These are phyloP conservation scores for Mortierella polycephala DNA, from an alignment of 371 early-diverging fungal genomes.

Conservation along the genomic window DNA sequence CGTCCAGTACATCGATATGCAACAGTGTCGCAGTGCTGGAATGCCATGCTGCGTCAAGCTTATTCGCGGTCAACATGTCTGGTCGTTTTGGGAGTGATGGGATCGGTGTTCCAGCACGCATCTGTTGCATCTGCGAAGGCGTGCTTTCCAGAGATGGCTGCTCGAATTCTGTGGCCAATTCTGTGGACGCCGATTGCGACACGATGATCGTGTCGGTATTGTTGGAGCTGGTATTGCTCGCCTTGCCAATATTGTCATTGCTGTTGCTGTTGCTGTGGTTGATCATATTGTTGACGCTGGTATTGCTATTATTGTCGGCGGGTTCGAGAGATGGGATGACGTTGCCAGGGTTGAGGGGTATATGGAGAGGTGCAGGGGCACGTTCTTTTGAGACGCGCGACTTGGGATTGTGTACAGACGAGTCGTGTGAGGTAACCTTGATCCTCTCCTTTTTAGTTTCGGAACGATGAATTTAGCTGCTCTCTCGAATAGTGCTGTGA, in stretches of 20 bases:
- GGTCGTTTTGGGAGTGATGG: slow-evolving; percentile 3
- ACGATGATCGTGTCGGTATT: no score
- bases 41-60: background rate
- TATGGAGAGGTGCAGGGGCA: slow-evolving; percentile 6
- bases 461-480: slow-evolving; percentile 8
- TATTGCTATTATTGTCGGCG: background rate
- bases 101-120: background rate
- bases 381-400: slow-evolving; percentile 5
- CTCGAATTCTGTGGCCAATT: background rate
- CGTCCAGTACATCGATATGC: slow-evolving; percentile 1
- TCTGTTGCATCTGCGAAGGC: background rate
- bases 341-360: background rate
- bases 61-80: background rate
- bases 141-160: background rate
- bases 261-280: background rate
- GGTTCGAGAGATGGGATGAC: background rate
- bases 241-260: background rate
- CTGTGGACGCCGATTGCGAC: background rate
- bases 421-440: slow-evolving; percentile 1
- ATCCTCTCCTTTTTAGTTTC: slow-evolving; percentile 27
- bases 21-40: slow-evolving; percentile 1
- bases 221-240: no score
- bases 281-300: background rate
- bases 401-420: slow-evolving; percentile 5
- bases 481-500: background rate